Conservation (phyloP, 2,329 filamentous ascomycete species). For the Alternaria alternata region DNA sequence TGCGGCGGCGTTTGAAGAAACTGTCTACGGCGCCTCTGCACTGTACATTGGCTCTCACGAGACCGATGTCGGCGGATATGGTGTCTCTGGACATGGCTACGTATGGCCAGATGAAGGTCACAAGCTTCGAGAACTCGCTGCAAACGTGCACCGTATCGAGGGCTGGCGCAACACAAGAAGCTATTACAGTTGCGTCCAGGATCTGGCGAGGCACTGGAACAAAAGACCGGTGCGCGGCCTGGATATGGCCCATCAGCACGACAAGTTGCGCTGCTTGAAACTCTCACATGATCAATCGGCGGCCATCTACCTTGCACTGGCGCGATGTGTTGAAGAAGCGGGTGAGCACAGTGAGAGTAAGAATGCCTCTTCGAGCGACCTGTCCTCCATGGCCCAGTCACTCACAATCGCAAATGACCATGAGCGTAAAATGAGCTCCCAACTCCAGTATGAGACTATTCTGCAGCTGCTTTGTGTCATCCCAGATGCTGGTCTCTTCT, state of each 20-base stretch:
- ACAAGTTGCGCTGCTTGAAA: slow-evolving; percentile 84
- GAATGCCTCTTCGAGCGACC: slow-evolving; percentile 30
- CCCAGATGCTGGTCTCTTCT: slow-evolving; percentile 89
- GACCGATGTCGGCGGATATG: slow-evolving; percentile 55
- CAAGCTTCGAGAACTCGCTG: slow-evolving; percentile 85
- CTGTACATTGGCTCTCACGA: slow-evolving; percentile 85
- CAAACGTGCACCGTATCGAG: slow-evolving; percentile 91
- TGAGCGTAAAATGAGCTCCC: slow-evolving; percentile 30
- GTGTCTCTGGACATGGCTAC: slow-evolving; percentile 84
- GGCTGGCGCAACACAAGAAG: slow-evolving; percentile 95
- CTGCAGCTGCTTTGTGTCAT: slow-evolving; percentile 77
- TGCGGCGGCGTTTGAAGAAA: slow-evolving; percentile 92
- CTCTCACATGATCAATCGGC: slow-evolving; percentile 78
- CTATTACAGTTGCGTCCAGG: slow-evolving; percentile 92
- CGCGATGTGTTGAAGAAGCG: slow-evolving; percentile 70
- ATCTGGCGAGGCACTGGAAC: slow-evolving; percentile 49
- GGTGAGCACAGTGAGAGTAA: slow-evolving; percentile 24
- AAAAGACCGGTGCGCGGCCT: slow-evolving; percentile 74
- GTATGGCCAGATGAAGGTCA: slow-evolving; percentile 88
- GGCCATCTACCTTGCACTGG: slow-evolving; percentile 84
- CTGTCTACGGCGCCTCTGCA: slow-evolving; percentile 90
- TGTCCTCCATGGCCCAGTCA: slow-evolving; percentile 29
- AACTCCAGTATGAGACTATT: slow-evolving; percentile 51
- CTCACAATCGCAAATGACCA: slow-evolving; percentile 38
- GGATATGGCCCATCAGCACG: slow-evolving; percentile 91